Base-by-base conservation (phyloP, 1,284 basidiomycete genomes). In the Earliella scabrosa region DNA sequence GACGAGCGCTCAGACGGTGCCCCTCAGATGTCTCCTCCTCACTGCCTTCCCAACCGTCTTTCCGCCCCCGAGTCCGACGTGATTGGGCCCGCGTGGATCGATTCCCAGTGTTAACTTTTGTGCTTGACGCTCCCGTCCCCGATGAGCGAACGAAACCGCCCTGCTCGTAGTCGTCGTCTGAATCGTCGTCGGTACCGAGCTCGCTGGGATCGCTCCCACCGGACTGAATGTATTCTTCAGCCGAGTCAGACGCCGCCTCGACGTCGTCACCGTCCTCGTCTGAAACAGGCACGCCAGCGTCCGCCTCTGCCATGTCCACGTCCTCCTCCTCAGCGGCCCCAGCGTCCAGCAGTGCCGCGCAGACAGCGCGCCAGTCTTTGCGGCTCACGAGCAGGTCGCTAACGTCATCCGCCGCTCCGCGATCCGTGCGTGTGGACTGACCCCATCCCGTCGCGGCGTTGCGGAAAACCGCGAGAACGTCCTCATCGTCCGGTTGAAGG, bases 281-380 rank as follows among this genome's bases (percentile, higher is more conserved):
- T 6, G 67, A 64, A 16, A 63, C 31, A 21, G 20, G 18, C 14
- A 23, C 21, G 16, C 5, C 68, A 26, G 62, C 68, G 23, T 55
- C 66, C 16, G 64, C 69, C 9, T 63, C 68, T 32, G 63, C 69
- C 32, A 60, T 64, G 24, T 63, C 65, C 5, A 56, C 68, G 20
- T 72, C 74, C 0, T 43, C 74, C 0, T 43, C 43, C 23, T 59
- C 67, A n/a, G 70, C 71, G 20, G 67, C 66, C 4, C 43, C 65
- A 14, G 46, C 45, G 20, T 66, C 75, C 58, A 90, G 73, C 3
- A 92, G 71, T 2, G 85, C 85, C 13, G 86, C 81, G 67, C 90
- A 92, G 8, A 92, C 86, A 16, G 87, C 79, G 34, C 87, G 79
- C 87, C 87, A 92, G 66, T 91, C 89, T 35, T 83, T 82, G 46